Evolutionary conservation across 2,329 filamentous ascomycete species (phyloP).

Genomic region (Helminthosporium solani): DNA sequence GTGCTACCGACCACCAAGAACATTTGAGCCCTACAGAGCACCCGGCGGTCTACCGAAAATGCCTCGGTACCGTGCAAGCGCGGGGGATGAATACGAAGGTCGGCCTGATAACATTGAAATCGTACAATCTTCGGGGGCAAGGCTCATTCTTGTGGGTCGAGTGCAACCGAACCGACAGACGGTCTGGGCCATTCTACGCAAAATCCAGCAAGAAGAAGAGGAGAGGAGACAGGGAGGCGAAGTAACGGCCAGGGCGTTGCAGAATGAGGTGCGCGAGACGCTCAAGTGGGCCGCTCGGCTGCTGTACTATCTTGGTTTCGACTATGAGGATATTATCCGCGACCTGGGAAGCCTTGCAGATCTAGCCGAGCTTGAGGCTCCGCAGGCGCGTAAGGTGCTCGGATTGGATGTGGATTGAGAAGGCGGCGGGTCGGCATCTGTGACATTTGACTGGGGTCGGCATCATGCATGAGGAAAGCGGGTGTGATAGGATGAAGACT

Average conservation of each 20-base stretch:
- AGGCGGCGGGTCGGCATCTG: conserved; percentile 1
- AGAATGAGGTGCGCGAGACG: conserved; percentile 25
- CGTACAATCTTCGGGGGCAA: conserved; percentile 26
- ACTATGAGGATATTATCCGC: conserved; percentile 34
- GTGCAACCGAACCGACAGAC: conserved; percentile 36
- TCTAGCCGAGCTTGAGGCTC: conserved; percentile 35
- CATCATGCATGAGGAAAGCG: conserved; percentile 14
- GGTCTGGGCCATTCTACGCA: conserved; percentile 34
- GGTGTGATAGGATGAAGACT: neutral
- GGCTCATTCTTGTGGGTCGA: conserved; percentile 31
- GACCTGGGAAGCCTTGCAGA: conserved; percentile 33
- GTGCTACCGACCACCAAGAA: conserved; percentile 30
- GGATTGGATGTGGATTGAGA: conserved; percentile 6
- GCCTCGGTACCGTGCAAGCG: conserved; percentile 27
- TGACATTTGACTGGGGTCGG: conserved; percentile 14
- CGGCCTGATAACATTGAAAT: conserved; percentile 34
- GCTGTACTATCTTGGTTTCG: conserved; percentile 34
- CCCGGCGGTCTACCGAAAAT: conserved; percentile 38
- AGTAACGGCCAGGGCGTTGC: conserved; percentile 11
- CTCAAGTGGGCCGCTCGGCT: conserved; percentile 33
- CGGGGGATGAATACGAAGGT: conserved; percentile 23
- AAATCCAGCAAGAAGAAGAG: conserved; percentile 35
- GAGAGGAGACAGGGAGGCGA: conserved; percentile 15
- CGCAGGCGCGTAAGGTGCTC: conserved; percentile 11
- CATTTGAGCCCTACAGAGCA: conserved; percentile 27